phyloP scores from a whole-genome alignment of 192 early-diverging fungal species.

The Linnemannia exigua region DNA sequence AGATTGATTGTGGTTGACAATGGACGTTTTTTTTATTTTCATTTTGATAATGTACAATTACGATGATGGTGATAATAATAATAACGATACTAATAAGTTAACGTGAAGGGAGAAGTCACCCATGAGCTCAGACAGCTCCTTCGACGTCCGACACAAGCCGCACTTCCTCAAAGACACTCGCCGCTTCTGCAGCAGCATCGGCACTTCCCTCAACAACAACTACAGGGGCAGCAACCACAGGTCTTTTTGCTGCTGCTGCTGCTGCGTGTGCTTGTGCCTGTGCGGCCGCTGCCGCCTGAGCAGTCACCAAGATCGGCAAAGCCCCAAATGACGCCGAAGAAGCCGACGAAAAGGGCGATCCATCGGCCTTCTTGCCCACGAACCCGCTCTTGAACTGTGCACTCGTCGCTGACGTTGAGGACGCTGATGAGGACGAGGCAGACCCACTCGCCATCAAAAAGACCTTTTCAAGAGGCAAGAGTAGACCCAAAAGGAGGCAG shows the following conservation, averaged over 20 bases:
- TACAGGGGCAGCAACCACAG: neutral
- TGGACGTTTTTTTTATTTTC: neutral
- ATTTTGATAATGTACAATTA: slow-evolving; percentile 13
- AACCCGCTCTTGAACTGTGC: slow-evolving; percentile 21
- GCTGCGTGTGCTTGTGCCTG: neutral
- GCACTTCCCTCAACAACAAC: neutral
- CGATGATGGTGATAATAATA: neutral
- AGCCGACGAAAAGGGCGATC: neutral
- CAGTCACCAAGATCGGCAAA: slow-evolving; percentile 14
- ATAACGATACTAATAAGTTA: neutral
- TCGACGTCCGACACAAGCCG: neutral
- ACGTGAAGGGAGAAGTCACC: neutral
- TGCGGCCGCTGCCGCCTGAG: neutral
- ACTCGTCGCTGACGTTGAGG: neutral
- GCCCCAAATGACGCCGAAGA: neutral
- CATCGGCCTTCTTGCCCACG: neutral
- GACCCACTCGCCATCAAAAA: slow-evolving; percentile 17
- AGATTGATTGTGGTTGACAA: too few relatives aligned
- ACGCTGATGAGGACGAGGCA: neutral
- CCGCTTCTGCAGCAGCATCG: neutral
- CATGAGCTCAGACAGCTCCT: slow-evolving; percentile 17
- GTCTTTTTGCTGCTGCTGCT: neutral
- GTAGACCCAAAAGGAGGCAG: slow-evolving; percentile 56
- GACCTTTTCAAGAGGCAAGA: slow-evolving; percentile 59
- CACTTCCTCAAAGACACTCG: neutral